Evolutionary conservation across 1,284 basidiomycete species (phyloP), one percentile per base, ranked within the genome.

Genomic region (Stereum hirsutum): DNA sequence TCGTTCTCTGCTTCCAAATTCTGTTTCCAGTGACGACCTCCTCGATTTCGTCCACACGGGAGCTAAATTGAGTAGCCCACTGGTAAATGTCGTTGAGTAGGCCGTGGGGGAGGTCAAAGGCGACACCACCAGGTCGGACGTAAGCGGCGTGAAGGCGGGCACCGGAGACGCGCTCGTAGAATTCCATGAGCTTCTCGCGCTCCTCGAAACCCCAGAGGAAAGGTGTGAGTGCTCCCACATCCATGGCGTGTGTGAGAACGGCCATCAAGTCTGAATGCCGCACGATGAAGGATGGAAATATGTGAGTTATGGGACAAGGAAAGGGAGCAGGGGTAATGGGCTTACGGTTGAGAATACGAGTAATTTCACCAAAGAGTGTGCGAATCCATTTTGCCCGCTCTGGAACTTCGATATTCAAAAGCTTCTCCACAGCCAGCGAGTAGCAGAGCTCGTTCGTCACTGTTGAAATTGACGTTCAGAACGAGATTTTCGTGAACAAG

Each of bases 161-260:
- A 54, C 95, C 95, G 7, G 94, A 98, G 27, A 99, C 94, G 46
- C 95, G 91, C 68, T 99, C 95, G 66, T 99, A 98, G 68, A 99
- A 99, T 65, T 99, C 95, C 95, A 98, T 98, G 52, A 99, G 81
- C 73, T 99, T 98, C 69, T 99, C 95, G 52, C 95, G 92, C 68
- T 99, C 95, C 68, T 99, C 95, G 74, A 99, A 98, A 57, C 94
- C 96, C 94, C 93, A 99, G 31, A 99, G 74, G 84, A 98, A 99
- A 38, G 95, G 96, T 1, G 96, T 99, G 6, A 99, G 75, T 49
- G 92, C 95, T 61, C 95, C 96, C 49, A 99, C 95, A 58, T 96
- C 92, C 89, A 92, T 92, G 42, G 86, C 83, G 68, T 96, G 90
- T 23, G 95, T 91, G 34, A 99, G 78, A 49, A 99, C 79, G 47